Evolutionary conservation across 2,329 filamentous ascomycete species (phyloP), one percentile per base, ranked within the genome.

Genomic region (Colletotrichum godetiae): DNA sequence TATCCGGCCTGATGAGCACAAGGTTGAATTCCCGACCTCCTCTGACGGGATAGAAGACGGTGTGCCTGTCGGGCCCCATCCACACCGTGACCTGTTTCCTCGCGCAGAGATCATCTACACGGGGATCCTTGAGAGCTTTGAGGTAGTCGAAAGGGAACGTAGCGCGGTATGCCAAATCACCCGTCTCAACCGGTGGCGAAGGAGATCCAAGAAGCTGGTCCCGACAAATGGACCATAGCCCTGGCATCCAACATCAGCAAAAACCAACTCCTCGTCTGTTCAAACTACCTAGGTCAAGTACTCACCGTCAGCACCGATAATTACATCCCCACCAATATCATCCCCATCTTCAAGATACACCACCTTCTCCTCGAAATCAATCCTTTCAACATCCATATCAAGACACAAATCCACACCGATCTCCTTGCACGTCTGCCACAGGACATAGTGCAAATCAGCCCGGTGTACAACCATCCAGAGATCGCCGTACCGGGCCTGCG

Each of bases 261-360:
- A 1, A n/a, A n/a, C n/a, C n/a, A n/a, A n/a, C n/a, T n/a, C n/a
- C n/a, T n/a, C n/a, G n/a, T n/a, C n/a, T n/a, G n/a, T n/a, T n/a
- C n/a, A n/a, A n/a, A n/a, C n/a, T n/a, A n/a, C n/a, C n/a, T n/a
- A n/a, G n/a, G n/a, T n/a, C n/a, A n/a, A n/a, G n/a, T n/a, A n/a
- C 35, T 11, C 57, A 72, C 72, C 72, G 15, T 74, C 72, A 19
- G 72, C 68, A 4, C 72, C 72, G 2, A 74, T 33, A 0, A 74
- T 63, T 1, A 72, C 31, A 52, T 74, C 68, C 2, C 72, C 72
- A 1, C 31, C 57, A 8, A 74, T 56, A 27, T 67, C 72, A n/a
- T 74, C 72, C 2, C 72, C 72, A 0, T 72, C 72, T 13, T 72
- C 68, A 4, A 72, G 64, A 42, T 60, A 68, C 1, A 72, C 72